Percentiles rank a stretch among this genome's conserved stretches.
Evolutionary conservation across 2,329 filamentous ascomycete genomes (phyloP).

Genomic region (Colletotrichum lindemuthianum): DNA sequence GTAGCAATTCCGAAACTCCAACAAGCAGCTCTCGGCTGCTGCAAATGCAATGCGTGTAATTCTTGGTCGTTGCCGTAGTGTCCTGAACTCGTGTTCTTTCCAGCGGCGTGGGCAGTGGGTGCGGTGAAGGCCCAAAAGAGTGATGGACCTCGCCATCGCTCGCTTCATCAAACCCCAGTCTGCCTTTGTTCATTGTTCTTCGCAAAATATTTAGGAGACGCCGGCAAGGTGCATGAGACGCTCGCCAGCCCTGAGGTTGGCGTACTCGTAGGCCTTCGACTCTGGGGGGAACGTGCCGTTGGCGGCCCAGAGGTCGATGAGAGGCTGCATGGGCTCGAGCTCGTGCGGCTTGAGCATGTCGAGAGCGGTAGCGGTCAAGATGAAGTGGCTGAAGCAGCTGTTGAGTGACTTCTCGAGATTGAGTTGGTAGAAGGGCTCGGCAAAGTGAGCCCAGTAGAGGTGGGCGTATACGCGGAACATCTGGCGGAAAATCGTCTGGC

Average conservation of each 20-base stretch:
- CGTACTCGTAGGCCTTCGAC: slow-evolving; percentile 73
- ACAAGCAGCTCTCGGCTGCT: slow-evolving; percentile 33
- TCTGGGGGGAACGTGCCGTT: slow-evolving; percentile 88
- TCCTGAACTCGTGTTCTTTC: slow-evolving; percentile 14
- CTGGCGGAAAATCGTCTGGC: slow-evolving; percentile 94
- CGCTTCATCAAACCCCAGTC: not conserved
- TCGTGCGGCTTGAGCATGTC: slow-evolving; percentile 89
- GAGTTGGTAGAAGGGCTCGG: slow-evolving; percentile 84
- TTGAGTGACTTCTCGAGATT: slow-evolving; percentile 85
- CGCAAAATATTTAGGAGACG: slow-evolving; percentile 35
- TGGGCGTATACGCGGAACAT: slow-evolving; percentile 99
- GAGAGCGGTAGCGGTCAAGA: slow-evolving; percentile 81
- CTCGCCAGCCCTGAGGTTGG: slow-evolving; percentile 70
- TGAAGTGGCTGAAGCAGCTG: slow-evolving; percentile 88
- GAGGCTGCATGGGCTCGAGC: slow-evolving; percentile 93
- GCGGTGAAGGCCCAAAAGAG: not conserved
- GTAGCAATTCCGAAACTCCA: slow-evolving; percentile 35
- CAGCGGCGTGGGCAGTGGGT: not conserved
- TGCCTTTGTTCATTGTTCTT: not conserved
- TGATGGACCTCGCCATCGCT: not conserved
- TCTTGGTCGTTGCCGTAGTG: slow-evolving; percentile 14
- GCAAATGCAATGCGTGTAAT: slow-evolving; percentile 33
- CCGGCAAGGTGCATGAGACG: slow-evolving; percentile 62
- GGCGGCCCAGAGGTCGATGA: slow-evolving; percentile 91
- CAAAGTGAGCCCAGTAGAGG: slow-evolving; percentile 96